These are phyloP conservation scores for Chytriomyces confervae DNA, from an alignment of 192 early-diverging fungal genomes.

Conservation along the genomic window DNA sequence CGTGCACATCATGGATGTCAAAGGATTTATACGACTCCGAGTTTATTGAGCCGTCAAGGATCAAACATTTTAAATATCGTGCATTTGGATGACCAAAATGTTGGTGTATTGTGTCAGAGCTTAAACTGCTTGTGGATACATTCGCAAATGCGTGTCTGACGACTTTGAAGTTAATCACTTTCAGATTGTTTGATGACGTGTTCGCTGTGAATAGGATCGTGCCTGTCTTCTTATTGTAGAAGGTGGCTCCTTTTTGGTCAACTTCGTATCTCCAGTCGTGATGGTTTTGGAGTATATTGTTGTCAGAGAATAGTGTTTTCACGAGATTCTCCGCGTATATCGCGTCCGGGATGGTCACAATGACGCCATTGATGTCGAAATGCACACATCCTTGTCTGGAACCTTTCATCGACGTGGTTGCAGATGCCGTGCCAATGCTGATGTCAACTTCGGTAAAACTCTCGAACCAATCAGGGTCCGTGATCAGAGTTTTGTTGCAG, in stretches of 20 bases:
- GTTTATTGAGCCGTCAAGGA: conserved; percentile 10
- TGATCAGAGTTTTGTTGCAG: not conserved
- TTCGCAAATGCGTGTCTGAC: not conserved
- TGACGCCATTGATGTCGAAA: not conserved
- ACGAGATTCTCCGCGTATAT: not conserved
- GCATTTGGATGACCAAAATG: not conserved
- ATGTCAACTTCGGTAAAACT: not conserved
- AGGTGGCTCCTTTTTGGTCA: not conserved
- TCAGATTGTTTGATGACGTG: not conserved
- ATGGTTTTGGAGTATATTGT: not conserved
- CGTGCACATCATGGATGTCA: not conserved
- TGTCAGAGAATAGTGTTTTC: not conserved
- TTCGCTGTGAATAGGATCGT: not conserved
- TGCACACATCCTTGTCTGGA: not conserved
- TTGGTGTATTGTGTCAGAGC: not conserved
- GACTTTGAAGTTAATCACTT: not conserved
- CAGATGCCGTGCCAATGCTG: not conserved
- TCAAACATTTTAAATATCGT: not conserved
- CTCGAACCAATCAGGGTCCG: not conserved
- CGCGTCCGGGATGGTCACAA: not conserved
- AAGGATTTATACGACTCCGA: not conserved
- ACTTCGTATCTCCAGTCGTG: not conserved
- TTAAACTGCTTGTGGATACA: not conserved
- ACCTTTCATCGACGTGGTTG: not conserved
- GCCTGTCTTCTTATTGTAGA: not conserved